Conservation (phyloP, 106 monocot species). For the Dendrobium officinale region DNA sequence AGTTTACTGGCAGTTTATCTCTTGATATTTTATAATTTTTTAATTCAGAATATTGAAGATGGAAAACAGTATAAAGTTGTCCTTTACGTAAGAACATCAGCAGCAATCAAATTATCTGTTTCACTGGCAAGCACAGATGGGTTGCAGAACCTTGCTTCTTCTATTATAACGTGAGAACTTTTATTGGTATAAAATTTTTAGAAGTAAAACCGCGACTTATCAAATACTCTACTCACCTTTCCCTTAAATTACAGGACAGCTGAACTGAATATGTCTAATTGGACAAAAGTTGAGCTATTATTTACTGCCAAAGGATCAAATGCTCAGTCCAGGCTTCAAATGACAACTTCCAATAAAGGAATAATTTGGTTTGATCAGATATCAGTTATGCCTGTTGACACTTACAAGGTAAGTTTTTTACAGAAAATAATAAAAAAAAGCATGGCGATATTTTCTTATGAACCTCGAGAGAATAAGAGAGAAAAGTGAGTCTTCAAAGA, state of each 20-base stretch:
- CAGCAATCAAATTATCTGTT: slow-evolving; percentile 45
- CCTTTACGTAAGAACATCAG: slow-evolving; percentile 55
- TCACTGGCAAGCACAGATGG: slow-evolving; percentile 85
- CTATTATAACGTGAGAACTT: slow-evolving; percentile 47
- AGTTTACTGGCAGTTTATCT: background rate
- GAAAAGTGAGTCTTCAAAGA: background rate
- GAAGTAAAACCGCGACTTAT: background rate
- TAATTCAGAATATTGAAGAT: slow-evolving; percentile 70
- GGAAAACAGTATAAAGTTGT: slow-evolving; percentile 66
- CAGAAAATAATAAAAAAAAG: background rate
- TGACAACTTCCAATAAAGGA: slow-evolving; percentile 65
- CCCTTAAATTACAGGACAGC: slow-evolving; percentile 22
- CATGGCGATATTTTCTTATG: background rate
- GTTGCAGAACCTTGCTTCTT: slow-evolving; percentile 51
- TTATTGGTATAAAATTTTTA: background rate
- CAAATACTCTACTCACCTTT: background rate
- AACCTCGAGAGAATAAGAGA: background rate
- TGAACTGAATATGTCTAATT: slow-evolving; percentile 31
- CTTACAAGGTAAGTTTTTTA: slow-evolving; percentile 60
- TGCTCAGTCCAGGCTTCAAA: slow-evolving; percentile 61
- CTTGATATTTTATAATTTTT: slow-evolving; percentile 6
- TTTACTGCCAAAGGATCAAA: slow-evolving; percentile 49
- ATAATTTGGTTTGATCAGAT: slow-evolving; percentile 89
- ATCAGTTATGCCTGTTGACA: slow-evolving; percentile 76
- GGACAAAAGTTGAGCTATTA: slow-evolving; percentile 67